A percentile compares a stretch with the other conserved stretches of the same genome.
These are phyloP conservation scores for Boletellus emodensis DNA, from an alignment of 768 basidiomycete species.

Conservation along the genomic window DNA sequence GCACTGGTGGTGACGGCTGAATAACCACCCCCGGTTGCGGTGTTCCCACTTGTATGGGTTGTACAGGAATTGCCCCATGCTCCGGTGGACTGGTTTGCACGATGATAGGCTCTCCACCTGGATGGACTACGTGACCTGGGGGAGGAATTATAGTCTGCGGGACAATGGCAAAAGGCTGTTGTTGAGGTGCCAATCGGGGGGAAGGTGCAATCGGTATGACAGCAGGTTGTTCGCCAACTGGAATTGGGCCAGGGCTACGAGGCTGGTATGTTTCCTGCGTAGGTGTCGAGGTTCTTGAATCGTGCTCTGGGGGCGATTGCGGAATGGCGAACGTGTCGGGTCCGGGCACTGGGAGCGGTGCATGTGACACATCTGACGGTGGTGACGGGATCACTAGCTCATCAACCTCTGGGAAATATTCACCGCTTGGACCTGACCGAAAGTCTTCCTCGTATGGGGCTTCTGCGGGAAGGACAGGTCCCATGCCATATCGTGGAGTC, in stretches of 20 bases:
- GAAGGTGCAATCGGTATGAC: conserved; percentile 16
- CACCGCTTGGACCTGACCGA: conserved; percentile 1
- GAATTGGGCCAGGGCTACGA: conserved; percentile 16
- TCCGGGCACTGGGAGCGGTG: conserved; percentile 18
- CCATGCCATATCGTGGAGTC: conserved; percentile 12
- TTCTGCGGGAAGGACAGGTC: conserved; percentile 39
- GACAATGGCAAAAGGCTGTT: conserved; percentile 12
- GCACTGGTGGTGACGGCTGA: neutral
- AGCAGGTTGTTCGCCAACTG: conserved; percentile 7
- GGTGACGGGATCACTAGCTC: conserved; percentile 22
- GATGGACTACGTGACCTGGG: conserved; percentile 17
- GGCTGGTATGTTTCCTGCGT: conserved; percentile 22
- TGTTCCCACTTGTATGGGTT: neutral
- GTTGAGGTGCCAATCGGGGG: conserved; percentile 11
- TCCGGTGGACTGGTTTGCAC: conserved; percentile 3
- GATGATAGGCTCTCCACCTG: conserved; percentile 1
- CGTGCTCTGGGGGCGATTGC: conserved; percentile 6
- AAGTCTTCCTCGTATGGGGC: conserved; percentile 6
- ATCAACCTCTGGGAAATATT: conserved; percentile 11
- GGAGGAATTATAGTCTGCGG: conserved; percentile 15
- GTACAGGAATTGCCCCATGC: conserved; percentile 4
- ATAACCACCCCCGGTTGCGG: conserved; percentile 4
- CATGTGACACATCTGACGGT: conserved; percentile 13
- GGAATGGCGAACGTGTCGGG: conserved; percentile 13
- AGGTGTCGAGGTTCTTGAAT: conserved; percentile 23